phyloP scores from a whole-genome alignment of 1,284 basidiomycete species.

The Gomphus bonarii region DNA sequence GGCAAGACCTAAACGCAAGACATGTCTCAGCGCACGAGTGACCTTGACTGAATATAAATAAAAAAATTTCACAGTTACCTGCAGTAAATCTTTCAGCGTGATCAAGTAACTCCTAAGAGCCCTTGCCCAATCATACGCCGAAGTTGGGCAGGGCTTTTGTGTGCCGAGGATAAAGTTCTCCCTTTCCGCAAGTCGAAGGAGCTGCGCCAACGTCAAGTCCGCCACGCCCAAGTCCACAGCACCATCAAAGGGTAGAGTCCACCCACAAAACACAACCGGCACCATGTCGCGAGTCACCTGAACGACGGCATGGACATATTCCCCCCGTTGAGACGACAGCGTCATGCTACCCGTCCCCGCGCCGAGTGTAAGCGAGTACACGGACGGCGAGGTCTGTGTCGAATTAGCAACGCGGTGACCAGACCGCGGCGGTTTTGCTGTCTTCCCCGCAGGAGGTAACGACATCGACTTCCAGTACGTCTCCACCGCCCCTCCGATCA shows the following conservation, averaged over 20 bases:
- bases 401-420: conserved; percentile 12
- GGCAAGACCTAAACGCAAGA: conserved; percentile 53
- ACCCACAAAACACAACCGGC: conserved; percentile 73
- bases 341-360: conserved; percentile 15
- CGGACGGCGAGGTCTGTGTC: conserved; percentile 22
- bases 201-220: conserved; percentile 72
- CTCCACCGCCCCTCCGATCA: conserved; percentile 90
- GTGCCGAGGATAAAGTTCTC: conserved; percentile 27
- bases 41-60: background rate
- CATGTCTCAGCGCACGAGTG: conserved; percentile 6
- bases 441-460: conserved; percentile 35
- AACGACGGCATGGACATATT: conserved; percentile 77
- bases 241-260: conserved; percentile 60
- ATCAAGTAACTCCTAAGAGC: conserved; percentile 49
- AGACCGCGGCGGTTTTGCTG: conserved; percentile 14
- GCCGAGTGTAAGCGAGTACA: conserved; percentile 15
- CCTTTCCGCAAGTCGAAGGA: conserved; percentile 47
- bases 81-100: conserved; percentile 61
- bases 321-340: conserved; percentile 80
- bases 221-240: conserved; percentile 69
- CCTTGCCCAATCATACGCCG: conserved; percentile 47
- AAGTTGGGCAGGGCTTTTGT: conserved; percentile 20
- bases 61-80: conserved; percentile 42
- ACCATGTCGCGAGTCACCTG: conserved; percentile 89
- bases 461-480: conserved; percentile 95